Base-by-base conservation (phyloP, 441 rosid species). In the Raphanus hybrid region DNA sequence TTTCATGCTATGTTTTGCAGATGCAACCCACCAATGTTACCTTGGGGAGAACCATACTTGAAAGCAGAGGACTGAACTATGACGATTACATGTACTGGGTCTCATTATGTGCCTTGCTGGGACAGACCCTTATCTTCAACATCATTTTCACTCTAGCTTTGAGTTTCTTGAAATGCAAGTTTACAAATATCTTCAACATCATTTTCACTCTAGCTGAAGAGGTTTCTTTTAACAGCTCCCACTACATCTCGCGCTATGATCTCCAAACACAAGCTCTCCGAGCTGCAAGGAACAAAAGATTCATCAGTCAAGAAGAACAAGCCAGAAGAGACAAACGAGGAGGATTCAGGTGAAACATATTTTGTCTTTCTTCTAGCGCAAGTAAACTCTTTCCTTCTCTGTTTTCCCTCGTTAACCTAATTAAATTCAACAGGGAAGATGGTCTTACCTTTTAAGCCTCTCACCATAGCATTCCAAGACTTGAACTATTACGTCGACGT, bases 371-470 rank as follows among this genome's bases (percentile, higher is more conserved):
- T 66, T 23, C 41, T 15, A 29, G 43, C 26, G 34, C 61, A 69
- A 50, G 35, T 37, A 35, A 50, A 16, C 67, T 20, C 18, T 15
- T 39, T 39, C 8, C 16, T 54, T 63, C 48, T 64, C 5, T 4
- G 2, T 2, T 15, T 23, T 34, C 39, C 8, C 2, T 11, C 14
- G 9, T 11, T 18, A 14, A 64, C 6, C 52, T 29, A 16, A 32
- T 8, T 1, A 3, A 3, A 5, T 48, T 45, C 29, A 66, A 69
- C 84, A 87, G 90, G 80, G 45, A 77, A 77, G 79, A 87, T 86
- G 85, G 81, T 82, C 29, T 83, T 87, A 73, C 89, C 89, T 41
- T 87, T 87, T 29, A 81, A 80, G 52, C 91, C 89, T 2, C 63
- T 87, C 26, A 78, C 85, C 43, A 23, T 87, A 48, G 63, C 81